Conservation (phyloP, 345 rosid genomes). For the Mangifera indica region DNA sequence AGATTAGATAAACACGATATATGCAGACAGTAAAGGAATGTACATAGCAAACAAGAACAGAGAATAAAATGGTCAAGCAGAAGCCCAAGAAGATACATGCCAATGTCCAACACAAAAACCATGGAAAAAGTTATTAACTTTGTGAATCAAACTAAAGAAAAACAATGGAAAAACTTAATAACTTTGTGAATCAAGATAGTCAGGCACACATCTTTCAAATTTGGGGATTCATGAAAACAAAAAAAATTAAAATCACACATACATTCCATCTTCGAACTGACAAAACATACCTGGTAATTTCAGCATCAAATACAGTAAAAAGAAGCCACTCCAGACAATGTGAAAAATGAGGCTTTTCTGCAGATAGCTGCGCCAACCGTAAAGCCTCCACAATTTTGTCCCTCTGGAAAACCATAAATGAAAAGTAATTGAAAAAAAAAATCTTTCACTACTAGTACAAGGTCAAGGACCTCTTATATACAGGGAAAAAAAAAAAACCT, state of each 20-base stretch:
- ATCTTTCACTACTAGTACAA: neutral
- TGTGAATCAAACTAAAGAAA: neutral
- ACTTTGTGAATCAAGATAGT: neutral
- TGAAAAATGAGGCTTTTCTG: conserved; percentile 94
- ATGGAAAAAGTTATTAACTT: neutral
- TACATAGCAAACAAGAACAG: neutral
- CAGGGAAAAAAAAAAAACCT: conserved; percentile 5
- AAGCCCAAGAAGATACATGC: neutral
- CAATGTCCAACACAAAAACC: neutral
- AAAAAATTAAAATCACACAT: neutral
- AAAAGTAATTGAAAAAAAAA: conserved; percentile 3
- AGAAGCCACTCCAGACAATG: conserved; percentile 99
- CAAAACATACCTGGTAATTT: conserved; percentile 76
- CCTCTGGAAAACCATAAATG: conserved; percentile 52
- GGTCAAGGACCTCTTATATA: conserved; percentile 6
- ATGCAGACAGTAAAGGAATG: neutral
- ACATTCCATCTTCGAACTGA: neutral
- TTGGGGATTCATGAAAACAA: neutral
- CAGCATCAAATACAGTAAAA: conserved; percentile 96
- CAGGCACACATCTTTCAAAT: neutral
- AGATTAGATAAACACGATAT: conserved; percentile 7
- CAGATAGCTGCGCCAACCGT: conserved; percentile 78
- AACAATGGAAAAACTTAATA: neutral
- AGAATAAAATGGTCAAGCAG: conserved; percentile 1
- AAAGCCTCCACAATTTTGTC: conserved; percentile 87